These are phyloP conservation scores for Elongisporangium anandrum DNA, from an alignment of 352 stramenopile genomes.

Conservation along the genomic window DNA sequence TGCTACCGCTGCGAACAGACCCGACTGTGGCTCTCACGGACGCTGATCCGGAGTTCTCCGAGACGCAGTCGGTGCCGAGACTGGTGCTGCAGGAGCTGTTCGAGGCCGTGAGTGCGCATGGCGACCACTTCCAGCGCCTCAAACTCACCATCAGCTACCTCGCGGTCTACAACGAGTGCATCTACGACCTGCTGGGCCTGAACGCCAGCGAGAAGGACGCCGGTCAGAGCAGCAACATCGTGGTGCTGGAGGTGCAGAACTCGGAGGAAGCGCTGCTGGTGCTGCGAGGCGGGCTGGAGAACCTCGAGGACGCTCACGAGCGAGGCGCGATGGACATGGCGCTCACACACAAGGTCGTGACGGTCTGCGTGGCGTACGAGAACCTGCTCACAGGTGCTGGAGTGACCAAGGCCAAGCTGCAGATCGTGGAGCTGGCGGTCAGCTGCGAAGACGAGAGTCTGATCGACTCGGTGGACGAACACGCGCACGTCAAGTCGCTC, in stretches of 20 bases:
- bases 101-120: slow-evolving; percentile 20
- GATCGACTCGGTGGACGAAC: slow-evolving; percentile 11
- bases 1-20: slow-evolving; percentile 18
- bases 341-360: slow-evolving; percentile 65
- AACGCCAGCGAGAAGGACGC: slow-evolving; percentile 17
- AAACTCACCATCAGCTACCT: slow-evolving; percentile 78
- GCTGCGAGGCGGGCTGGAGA: slow-evolving; percentile 40
- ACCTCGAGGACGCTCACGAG: slow-evolving; percentile 24
- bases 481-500: slow-evolving; percentile 34
- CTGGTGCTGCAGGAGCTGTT: slow-evolving; percentile 55
- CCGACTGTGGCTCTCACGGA: slow-evolving; percentile 4
- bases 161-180: slow-evolving; percentile 93
- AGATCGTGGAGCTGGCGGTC: slow-evolving; percentile 63
- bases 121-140: slow-evolving; percentile 35
- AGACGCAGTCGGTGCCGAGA: slow-evolving; percentile 24
- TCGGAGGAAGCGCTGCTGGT: slow-evolving; percentile 60
- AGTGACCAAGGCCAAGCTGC: slow-evolving; percentile 55
- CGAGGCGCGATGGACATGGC: slow-evolving; percentile 14
- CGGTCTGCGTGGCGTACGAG: slow-evolving; percentile 53
- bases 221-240: slow-evolving; percentile 27
- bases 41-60: neutral
- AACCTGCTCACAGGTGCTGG: slow-evolving; percentile 30
- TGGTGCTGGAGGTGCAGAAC: slow-evolving; percentile 71
- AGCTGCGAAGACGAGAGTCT: slow-evolving; percentile 5
- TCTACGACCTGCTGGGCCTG: slow-evolving; percentile 91